Base-by-base conservation (phyloP, 176 grass and related monocot species). In the Cymbopogon citratus region DNA sequence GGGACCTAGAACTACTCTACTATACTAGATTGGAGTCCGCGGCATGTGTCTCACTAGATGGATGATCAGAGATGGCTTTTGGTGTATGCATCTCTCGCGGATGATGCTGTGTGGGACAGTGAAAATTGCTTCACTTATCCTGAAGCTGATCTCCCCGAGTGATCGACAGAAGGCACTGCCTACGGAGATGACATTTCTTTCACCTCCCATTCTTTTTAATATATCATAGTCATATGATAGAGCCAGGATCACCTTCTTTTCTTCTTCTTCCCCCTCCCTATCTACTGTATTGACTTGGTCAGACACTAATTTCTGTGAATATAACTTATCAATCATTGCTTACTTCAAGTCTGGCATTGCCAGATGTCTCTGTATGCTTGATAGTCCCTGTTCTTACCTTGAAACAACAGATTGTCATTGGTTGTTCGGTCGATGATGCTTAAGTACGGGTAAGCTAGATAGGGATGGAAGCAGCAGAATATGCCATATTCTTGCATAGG, bases 221-320 rank as follows among this genome's bases (percentile, higher is more conserved):
- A 83, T 82, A 78, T 90, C 83, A 67, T 86, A 90, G 79, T 34
- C 73, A 78, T 79, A 59, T 74, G 57, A 78, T 82, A 86, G 83
- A 36, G 35, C 35, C 35, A 76, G 40, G 69, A 71, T 71, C 23
- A 10, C 1, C 43, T 71, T 68, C 43, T 71, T 61, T 68, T 78
- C 6, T 34, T 71, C 9, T 34, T 71, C 56, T 69, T 70, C 26
- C 18, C 6, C 28, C 43, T 27, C 34, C 34, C 27, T 35, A 64
- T 80, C 66, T 76, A 57, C 31, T 86, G 79, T 86, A 78, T 43
- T 83, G 88, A 86, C 79, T 75, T 38, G 68, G 79, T 79, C 84
- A 83, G 88, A 90, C 57, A 78, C 88, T 86, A 82, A 90, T 86
- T 83, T 86, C 69, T 90, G 88, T 90, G 74, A 90, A 90, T 90